Evolutionary conservation across 352 stramenopile species (phyloP).

Genomic region (Phytophthora cactorum): DNA sequence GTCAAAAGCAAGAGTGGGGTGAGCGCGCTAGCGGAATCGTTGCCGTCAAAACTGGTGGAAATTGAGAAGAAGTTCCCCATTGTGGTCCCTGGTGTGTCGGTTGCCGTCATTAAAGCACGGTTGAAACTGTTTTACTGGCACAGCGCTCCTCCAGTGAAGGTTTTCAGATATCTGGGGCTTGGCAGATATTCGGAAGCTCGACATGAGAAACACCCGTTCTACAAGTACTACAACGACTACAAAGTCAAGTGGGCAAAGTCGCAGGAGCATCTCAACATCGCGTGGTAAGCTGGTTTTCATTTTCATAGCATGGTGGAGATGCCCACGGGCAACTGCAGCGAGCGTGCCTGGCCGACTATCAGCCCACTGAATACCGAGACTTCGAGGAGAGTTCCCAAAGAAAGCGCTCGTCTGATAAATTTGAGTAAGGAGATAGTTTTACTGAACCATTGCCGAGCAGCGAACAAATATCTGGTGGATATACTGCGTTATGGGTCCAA

Average conservation of each 20-base stretch:
- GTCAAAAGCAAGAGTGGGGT: neutral
- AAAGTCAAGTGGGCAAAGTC: neutral
- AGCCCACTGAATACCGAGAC: too few species aligned
- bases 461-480: too few species aligned
- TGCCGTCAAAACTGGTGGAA: neutral
- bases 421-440: too few species aligned
- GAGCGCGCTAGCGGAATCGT: neutral
- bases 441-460: too few species aligned
- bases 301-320: too few species aligned
- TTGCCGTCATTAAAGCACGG: neutral
- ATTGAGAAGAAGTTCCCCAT: slow-evolving; percentile 8
- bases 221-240: slow-evolving; percentile 1
- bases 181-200: neutral
- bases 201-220: neutral
- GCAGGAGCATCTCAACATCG: neutral
- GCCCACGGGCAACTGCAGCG: neutral
- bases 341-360: too few species aligned
- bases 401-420: too few species aligned
- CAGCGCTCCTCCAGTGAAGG: neutral
- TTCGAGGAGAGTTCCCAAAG: too few species aligned
- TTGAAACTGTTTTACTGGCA: neutral
- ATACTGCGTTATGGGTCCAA: too few species aligned
- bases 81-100: slow-evolving; percentile 1
- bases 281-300: neutral
- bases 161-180: slow-evolving; percentile 6